phyloP scores from a whole-genome alignment of 345 rosid genomes.

The Populus pruinosa region DNA sequence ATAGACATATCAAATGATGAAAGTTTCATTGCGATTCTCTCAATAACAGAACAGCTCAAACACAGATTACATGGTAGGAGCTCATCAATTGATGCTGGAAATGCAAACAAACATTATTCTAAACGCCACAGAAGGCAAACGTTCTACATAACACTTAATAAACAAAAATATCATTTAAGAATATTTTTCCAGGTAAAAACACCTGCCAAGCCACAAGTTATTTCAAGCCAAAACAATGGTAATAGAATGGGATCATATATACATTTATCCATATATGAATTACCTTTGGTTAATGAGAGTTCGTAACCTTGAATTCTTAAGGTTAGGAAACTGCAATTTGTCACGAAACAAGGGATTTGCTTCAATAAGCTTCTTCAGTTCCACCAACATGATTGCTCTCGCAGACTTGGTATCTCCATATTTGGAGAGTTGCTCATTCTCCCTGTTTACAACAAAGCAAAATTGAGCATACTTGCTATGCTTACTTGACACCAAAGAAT shows the following conservation, averaged over 20 bases:
- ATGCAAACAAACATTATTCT: background rate
- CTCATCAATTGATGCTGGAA: background rate
- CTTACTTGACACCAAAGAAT: background rate
- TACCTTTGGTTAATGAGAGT: constrained; percentile 97
- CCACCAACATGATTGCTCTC: constrained; percentile 91
- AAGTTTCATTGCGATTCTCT: background rate
- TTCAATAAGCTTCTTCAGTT: constrained; percentile 97
- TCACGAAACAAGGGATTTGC: constrained; percentile 97
- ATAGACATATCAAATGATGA: background rate
- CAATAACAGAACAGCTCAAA: background rate
- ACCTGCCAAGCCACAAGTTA: background rate
- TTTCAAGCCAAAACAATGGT: background rate
- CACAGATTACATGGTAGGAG: background rate
- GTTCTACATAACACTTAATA: background rate
- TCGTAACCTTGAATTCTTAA: constrained; percentile 80
- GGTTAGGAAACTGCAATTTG: constrained; percentile 91
- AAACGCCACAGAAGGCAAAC: background rate
- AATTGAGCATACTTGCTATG: background rate
- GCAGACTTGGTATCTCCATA: constrained; percentile 99
- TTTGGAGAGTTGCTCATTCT: constrained; percentile 94
- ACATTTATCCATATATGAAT: background rate
- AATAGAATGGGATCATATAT: background rate
- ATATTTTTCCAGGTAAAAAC: background rate
- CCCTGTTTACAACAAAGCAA: constrained; percentile 46
- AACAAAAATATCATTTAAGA: background rate